Evolutionary conservation across 169 alveolate species (phyloP), one percentile per base, ranked within the genome.

Genomic region (Babesia sp.): DNA sequence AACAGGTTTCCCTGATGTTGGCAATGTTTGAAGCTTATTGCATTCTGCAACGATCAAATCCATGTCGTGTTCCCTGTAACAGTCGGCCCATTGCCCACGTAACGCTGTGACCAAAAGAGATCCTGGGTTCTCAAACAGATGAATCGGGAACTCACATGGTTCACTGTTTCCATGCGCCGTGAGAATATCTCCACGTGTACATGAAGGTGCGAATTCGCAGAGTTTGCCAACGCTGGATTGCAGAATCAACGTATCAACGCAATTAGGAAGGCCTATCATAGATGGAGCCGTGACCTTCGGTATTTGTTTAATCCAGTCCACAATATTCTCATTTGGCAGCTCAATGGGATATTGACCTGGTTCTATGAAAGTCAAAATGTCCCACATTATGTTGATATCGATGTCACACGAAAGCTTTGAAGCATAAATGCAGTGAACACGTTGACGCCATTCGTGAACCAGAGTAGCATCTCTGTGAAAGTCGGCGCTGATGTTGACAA

Each of bases 361-460:
- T 33, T 71, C 73, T 22, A 64, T 57, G 56, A 71, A 58, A n/a
- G n/a, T 29, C 24, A 71, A 22, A 42, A 71, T 71, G 18, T 71
- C 83, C 20, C 34, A 42, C 55, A 71, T 39, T 12, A 71, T 44
- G 26, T 31, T 26, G 18, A 28, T 20, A 22, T 71, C 83, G 2
- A 71, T 28, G 8, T 48, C 72, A 24, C 41, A 29, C 22, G 83
- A 57, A 22, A 71, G 34, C 63, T 71, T 71, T 20, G 83, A 16
- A n/a, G 26, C 34, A 22, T 71, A 71, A 12, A 71, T 46, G 34
- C 22, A 0, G 64, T 33, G 22, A 5, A 54, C 34, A n/a, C 76
- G 46, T 54, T 44, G 8, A 4, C 53, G 46, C 76, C 76, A 58
- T 58, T 71, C 71, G n/a, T n/a, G 26, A 12, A 71, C 28, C 16